Evolutionary conservation across 306 rosid genomes (phyloP).

Genomic region (Luffa aegyptiaca): DNA sequence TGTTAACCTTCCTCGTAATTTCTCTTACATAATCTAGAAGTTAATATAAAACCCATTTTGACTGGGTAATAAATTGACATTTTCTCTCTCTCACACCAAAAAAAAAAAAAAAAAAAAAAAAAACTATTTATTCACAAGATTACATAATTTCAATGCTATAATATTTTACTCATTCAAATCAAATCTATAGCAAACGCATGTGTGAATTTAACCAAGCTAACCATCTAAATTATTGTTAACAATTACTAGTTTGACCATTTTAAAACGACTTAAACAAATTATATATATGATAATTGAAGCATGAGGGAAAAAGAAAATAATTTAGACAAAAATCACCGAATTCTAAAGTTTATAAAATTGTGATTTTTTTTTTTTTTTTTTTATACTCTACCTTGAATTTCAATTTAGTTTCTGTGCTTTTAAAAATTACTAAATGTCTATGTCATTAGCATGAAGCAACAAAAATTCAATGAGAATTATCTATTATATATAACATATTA

Average conservation of each 20-base stretch:
- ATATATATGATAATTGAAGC: background rate
- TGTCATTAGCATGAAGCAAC: too few relatives aligned
- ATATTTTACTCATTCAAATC: background rate
- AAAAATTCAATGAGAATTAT: too few relatives aligned
- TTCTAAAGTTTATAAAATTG: too few relatives aligned
- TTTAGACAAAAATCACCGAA: too few relatives aligned
- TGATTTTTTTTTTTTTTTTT: too few relatives aligned
- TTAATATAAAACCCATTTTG: background rate
- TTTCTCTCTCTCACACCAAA: background rate
- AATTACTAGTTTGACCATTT: background rate
- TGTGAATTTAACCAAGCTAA: background rate
- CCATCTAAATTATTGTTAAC: background rate
- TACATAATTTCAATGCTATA: background rate
- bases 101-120: background rate
- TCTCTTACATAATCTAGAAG: background rate
- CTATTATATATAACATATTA: too few relatives aligned
- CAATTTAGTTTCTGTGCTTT: too few relatives aligned
- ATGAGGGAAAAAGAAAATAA: background rate
- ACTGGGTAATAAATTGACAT: background rate
- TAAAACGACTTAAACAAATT: background rate
- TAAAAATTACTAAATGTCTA: too few relatives aligned
- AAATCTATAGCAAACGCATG: background rate
- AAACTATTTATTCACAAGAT: background rate
- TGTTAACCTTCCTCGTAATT: background rate
- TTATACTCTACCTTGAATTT: too few relatives aligned